Evolutionary conservation across 306 rosid species (phyloP).

Genomic region (Medicago truncatula): MtrunA17r5.0-ANR NC_053042.1:50770501-50771000

Average conservation of each 20-base stretch:
- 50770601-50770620: conserved; percentile 57
- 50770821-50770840: conserved; percentile 50
- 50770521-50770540: conserved; percentile 57
- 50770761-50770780: conserved; percentile 59
- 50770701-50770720: conserved; percentile 47
- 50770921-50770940: conserved; percentile 47
- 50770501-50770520: conserved; percentile 65
- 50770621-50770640: conserved; percentile 42
- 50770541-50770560: conserved; percentile 56
- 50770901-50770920: conserved; percentile 6
- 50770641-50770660: not conserved
- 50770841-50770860: not conserved
- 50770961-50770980: conserved; percentile 62
- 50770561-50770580: conserved; percentile 47
- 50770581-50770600: conserved; percentile 44
- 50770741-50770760: conserved; percentile 68
- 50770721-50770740: conserved; percentile 68
- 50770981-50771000: conserved; percentile 59
- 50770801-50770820: conserved; percentile 56
- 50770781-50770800: conserved; percentile 59
- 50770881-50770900: not conserved
- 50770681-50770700: conserved; percentile 11
- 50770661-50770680: not conserved
- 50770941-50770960: conserved; percentile 76
- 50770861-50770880: not conserved